Evolutionary conservation across 257 asterid genomes (phyloP).

Genomic region (Salvia hispanica): DNA sequence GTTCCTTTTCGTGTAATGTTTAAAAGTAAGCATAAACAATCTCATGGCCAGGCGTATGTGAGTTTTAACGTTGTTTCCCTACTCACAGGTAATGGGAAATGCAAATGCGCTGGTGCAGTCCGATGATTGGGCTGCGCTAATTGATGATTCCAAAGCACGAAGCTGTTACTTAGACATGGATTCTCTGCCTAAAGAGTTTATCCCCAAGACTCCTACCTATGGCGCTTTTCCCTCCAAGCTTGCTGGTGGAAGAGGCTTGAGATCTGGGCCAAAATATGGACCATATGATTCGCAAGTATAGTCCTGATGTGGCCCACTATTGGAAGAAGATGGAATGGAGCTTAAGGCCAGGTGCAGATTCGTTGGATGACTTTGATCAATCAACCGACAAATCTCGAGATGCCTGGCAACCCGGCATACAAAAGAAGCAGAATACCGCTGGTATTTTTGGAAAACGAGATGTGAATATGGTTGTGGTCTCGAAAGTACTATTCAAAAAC

Average conservation of each 20-base stretch:
- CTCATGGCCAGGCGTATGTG: not conserved
- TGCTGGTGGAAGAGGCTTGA: slow-evolving; percentile 60
- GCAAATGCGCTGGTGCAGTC: slow-evolving; percentile 78
- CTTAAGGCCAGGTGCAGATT: slow-evolving; percentile 56
- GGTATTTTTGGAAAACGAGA: slow-evolving; percentile 53
- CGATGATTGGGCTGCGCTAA: slow-evolving; percentile 93
- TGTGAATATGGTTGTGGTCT: slow-evolving; percentile 26
- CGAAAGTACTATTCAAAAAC: slow-evolving; percentile 14
- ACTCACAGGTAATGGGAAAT: slow-evolving; percentile 87
- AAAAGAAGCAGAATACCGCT: slow-evolving; percentile 34
- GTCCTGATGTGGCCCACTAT: slow-evolving; percentile 86
- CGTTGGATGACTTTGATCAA: slow-evolving; percentile 65
- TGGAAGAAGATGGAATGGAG: slow-evolving; percentile 93
- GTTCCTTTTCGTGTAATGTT: too few species aligned
- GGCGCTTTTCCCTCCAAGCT: slow-evolving; percentile 51
- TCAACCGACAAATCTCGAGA: slow-evolving; percentile 70
- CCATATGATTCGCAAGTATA: slow-evolving; percentile 73
- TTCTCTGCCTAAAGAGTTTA: slow-evolving; percentile 82
- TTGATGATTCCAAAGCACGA: slow-evolving; percentile 83
- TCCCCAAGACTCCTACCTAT: slow-evolving; percentile 52
- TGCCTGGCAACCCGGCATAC: slow-evolving; percentile 66
- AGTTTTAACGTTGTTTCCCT: not conserved
- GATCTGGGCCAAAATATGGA: slow-evolving; percentile 72
- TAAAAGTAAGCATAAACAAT: not conserved
- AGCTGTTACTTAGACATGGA: slow-evolving; percentile 91